A percentile compares a stretch with the other conserved stretches of the same genome.
These are phyloP conservation scores for Physcomitrellopsis africana DNA, from an alignment of 225 moss, liverwort and hornwort genomes.

Conservation along the genomic window DNA sequence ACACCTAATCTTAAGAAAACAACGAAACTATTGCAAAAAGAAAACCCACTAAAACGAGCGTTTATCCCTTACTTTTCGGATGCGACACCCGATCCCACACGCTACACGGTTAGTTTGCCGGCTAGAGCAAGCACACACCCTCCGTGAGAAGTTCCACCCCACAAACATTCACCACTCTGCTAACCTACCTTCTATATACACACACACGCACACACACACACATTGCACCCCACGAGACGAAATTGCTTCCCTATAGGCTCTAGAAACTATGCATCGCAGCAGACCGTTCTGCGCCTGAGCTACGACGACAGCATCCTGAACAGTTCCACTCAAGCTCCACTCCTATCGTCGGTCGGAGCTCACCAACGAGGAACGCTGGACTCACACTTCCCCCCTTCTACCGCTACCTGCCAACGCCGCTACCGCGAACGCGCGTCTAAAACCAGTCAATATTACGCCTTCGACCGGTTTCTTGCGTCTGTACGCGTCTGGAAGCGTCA, in stretches of 20 bases:
- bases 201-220: background rate
- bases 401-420: background rate
- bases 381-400: background rate
- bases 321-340: slow-evolving; percentile 11
- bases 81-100: slow-evolving; percentile 22
- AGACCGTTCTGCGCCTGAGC: background rate
- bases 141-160: too few relatives aligned
- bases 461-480: too few relatives aligned
- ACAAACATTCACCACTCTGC: background rate
- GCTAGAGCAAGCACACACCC: background rate
- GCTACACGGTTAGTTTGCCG: background rate
- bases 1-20: background rate
- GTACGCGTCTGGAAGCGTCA: too few relatives aligned
- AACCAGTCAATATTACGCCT: too few relatives aligned
- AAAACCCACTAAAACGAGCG: background rate
- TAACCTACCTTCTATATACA: background rate
- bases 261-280: background rate
- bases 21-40: background rate
- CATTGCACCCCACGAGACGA: slow-evolving; percentile 17
- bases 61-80: slow-evolving; percentile 4
- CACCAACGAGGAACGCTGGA: background rate
- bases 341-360: slow-evolving; percentile 34
- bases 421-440: background rate
- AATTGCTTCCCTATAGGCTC: slow-evolving; percentile 28
- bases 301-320: background rate